Base-by-base conservation (phyloP, 257 asterid genomes). In the Gentiana macrophylla region DNA sequence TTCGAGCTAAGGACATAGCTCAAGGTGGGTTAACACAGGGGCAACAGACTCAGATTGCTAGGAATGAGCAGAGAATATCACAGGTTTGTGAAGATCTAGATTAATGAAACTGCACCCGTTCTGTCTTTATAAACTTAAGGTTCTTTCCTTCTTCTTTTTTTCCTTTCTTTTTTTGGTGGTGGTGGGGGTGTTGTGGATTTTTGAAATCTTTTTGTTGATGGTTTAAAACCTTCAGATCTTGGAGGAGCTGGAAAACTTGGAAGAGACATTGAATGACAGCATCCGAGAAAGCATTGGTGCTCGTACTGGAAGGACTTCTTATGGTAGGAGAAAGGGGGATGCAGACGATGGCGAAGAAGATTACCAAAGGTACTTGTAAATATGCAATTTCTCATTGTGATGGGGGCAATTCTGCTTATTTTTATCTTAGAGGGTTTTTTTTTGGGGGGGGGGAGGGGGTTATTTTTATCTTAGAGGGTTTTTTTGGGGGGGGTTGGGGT, bases 11-110 rank as follows among this genome's bases (percentile, higher is more conserved):
- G 86, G 98, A 88, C 72, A 92, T 92, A 77, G 63, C 97, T 75
- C 98, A 92, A 81, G 98, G 98, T 81, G 98, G 98, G 57, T 69
- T 92, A 74, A 87, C 97, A 10, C 98, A 92, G 70, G 97, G 98
- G 46, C 97, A 92, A 12, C 98, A 92, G 86, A 92, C 97, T 69
- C 98, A 92, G 81, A 92, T 92, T 70, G 98, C 98, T 77, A 74
- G 98, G 72, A 92, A 92, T 79, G 98, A 92, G 70, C 98, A 92
- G 76, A 81, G 98, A 73, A 92, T 77, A 11, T 78, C 97, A 54
- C 97, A 92, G 96, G 98, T 85, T 46, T 32, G 46, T 56, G 48
- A 49, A 11, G 10, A 10, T 61, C 47, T 51, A 49, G 55, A 48
- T 24, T 5, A 37, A 45, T 34, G 32, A 35, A 5, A 37, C 50